These are phyloP conservation scores for Penicillium salamii DNA, from an alignment of 495 filamentous ascomycete species.

Conservation along the genomic window DNA sequence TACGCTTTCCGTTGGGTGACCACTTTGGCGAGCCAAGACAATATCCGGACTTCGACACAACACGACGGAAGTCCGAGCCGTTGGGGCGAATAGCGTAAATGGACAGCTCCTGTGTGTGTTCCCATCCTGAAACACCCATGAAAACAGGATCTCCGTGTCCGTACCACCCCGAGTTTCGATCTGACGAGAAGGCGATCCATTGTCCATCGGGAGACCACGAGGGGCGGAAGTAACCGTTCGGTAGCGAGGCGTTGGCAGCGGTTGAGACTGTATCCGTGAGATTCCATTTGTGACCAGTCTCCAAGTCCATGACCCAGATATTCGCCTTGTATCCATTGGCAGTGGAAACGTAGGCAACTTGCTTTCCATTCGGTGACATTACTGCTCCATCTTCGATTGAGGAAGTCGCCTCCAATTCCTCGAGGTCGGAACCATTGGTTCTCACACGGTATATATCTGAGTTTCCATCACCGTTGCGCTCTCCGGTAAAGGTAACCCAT, in stretches of 20 bases:
- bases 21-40: slow-evolving; percentile 25
- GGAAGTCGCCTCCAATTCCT: slow-evolving; percentile 19
- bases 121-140: slow-evolving; percentile 25
- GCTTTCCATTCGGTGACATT: slow-evolving; percentile 25
- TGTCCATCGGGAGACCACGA: slow-evolving; percentile 26
- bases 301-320: slow-evolving; percentile 26
- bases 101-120: slow-evolving; percentile 30
- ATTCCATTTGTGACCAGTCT: slow-evolving; percentile 21
- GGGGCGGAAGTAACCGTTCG: slow-evolving; percentile 31
- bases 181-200: slow-evolving; percentile 23
- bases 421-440: slow-evolving; percentile 20
- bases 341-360: slow-evolving; percentile 25
- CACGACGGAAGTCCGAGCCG: slow-evolving; percentile 24
- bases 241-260: slow-evolving; percentile 9
- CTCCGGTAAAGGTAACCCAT: slow-evolving; percentile 26
- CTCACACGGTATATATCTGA: slow-evolving; percentile 28
- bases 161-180: slow-evolving; percentile 22
- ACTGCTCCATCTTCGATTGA: slow-evolving; percentile 25
- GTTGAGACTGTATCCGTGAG: slow-evolving; percentile 18
- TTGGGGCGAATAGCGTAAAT: slow-evolving; percentile 29
- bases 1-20: slow-evolving; percentile 26
- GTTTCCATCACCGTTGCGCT: slow-evolving; percentile 33
- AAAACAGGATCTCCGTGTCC: slow-evolving; percentile 23
- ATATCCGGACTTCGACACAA: slow-evolving; percentile 14
- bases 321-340: slow-evolving; percentile 21